phyloP scores from a whole-genome alignment of 805 yeast species.

The Suhomyces vadensis region DNA sequence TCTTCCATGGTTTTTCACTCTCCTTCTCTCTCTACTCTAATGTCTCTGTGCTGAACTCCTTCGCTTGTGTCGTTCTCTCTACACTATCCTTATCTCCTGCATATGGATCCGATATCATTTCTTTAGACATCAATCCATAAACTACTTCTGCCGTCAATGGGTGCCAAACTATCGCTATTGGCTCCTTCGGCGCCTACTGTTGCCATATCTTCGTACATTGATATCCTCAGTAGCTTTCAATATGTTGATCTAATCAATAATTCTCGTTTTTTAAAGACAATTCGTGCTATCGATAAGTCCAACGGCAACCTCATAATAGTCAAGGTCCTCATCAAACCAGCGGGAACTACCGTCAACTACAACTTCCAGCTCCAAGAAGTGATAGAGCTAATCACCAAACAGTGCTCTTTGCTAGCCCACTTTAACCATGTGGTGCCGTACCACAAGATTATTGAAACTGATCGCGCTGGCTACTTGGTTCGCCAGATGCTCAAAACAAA shows the following conservation, averaged over 20 bases:
- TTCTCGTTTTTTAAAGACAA: constrained; percentile 82
- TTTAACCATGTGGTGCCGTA: constrained; percentile 72
- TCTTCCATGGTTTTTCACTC: not conserved
- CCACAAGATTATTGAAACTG: constrained; percentile 76
- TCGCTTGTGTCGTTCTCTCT: not conserved
- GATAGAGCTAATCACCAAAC: constrained; percentile 34
- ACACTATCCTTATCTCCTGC: constrained; percentile 1
- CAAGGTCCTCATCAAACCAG: constrained; percentile 81
- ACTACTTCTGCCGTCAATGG: constrained; percentile 51
- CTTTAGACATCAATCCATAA: not conserved
- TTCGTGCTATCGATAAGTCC: constrained; percentile 67
- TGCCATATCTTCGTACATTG: constrained; percentile 86
- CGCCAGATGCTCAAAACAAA: constrained; percentile 79
- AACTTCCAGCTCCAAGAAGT: constrained; percentile 25
- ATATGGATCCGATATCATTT: not conserved
- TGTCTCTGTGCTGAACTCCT: not conserved
- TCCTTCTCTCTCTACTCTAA: not conserved
- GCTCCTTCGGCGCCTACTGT: constrained; percentile 93
- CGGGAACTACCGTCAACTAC: constrained; percentile 24
- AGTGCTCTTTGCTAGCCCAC: constrained; percentile 39
- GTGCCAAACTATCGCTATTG: constrained; percentile 78
- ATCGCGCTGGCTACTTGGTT: constrained; percentile 86
- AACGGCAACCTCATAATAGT: constrained; percentile 70
- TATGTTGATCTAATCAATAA: constrained; percentile 76
- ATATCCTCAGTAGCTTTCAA: constrained; percentile 72